phyloP scores from a whole-genome alignment of 768 basidiomycete species.

The Mycena pura region DNA sequence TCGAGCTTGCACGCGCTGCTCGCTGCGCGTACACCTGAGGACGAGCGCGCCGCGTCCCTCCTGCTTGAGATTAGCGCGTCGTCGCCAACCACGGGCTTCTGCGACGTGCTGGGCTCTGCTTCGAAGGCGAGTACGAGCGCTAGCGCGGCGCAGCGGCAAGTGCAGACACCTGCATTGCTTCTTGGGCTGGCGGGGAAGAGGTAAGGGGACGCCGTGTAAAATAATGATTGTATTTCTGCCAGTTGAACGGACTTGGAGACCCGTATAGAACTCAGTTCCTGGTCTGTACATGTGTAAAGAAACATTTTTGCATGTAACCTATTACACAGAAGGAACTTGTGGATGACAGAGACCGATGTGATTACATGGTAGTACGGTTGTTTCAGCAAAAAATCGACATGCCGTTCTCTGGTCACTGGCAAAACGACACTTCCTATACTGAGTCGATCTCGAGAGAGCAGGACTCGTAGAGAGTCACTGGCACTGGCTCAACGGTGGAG shows the following conservation, averaged over 20 bases:
- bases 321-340: no score
- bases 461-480: slow-evolving; percentile 23
- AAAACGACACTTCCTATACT: slow-evolving; percentile 30
- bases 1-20: slow-evolving; percentile 18
- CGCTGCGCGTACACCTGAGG: slow-evolving; percentile 59
- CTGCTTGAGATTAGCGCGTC: slow-evolving; percentile 67
- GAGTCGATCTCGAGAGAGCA: slow-evolving; percentile 22
- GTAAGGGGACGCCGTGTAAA: background rate
- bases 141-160: no score
- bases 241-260: no score
- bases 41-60: slow-evolving; percentile 73
- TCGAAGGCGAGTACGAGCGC: no score
- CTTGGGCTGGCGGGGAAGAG: slow-evolving; percentile 32
- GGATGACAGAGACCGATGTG: no score
- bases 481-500: slow-evolving; percentile 23
- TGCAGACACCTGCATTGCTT: slow-evolving; percentile 42
- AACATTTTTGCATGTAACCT: no score
- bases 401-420: slow-evolving; percentile 24
- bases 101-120: no score
- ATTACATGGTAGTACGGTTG: no score
- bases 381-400: slow-evolving; percentile 29
- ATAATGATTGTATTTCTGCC: slow-evolving; percentile 12
- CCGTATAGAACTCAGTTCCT: background rate
- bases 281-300: no score
- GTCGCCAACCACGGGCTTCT: slow-evolving; percentile 34